Base-by-base conservation (phyloP, 768 basidiomycete species). In the Collybia sp. region DNA sequence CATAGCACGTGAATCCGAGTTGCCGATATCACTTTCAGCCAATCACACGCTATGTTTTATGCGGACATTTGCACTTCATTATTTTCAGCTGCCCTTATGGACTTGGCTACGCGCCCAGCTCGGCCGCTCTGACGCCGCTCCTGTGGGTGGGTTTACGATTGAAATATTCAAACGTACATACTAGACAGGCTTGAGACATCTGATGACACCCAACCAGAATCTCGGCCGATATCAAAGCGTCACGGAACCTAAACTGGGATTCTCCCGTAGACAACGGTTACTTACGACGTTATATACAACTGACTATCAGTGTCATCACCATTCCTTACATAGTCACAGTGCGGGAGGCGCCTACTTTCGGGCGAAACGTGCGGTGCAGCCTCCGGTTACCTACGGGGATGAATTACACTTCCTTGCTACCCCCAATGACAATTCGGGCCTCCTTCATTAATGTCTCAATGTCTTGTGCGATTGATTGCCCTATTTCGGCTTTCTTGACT, bases 1-100 rank as follows among this genome's bases (percentile, higher is more conserved):
- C 44, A 40, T 54, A 38, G 57, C 70, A 73, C 71, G 70, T 73
- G 71, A 70, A 69, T 62, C 48, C 25, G 40, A 52, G 34, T 41
- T 34, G 42, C 49, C 55, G 53, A 47, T 30, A 30, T 34, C 44
- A 40, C 40, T 11, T 17, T 16, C 53, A 61, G 51, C 69, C 68
- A 70, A 70, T 70, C 65, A 66, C 15, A 56, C 30, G 17, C 4
- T 33, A 30, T 33, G 47, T 47, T 57, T 63, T 65, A 65, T 47
- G 49, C 51, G 46, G 40, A 33, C 19, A 36, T 30, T 15, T 11
- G 12, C 48, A 51, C 37, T 33, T 53, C 50, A 55, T 12, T 12
- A 12, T 35, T 42, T 37, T 16, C 40, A 20, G 10, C 52, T 39
- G 46, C 49, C 53, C 37, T 25, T 25, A 8, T 25, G 8, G 25